Conservation (phyloP, 768 basidiomycete genomes). For the Megacollybia marginata region DNA sequence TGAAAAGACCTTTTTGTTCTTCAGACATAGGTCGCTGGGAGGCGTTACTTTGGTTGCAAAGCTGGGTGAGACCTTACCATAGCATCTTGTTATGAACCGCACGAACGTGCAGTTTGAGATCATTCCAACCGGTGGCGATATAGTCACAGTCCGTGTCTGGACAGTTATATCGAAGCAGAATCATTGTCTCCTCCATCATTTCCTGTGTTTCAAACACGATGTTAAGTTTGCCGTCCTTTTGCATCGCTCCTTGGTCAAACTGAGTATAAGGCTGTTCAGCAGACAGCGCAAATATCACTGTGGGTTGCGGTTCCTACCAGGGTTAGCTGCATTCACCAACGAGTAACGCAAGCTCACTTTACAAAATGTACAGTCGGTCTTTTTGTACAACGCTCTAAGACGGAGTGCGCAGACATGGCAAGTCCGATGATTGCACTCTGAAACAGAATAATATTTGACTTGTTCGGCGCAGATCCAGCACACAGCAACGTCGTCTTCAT, state of each 20-base stretch:
- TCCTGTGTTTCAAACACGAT: constrained; percentile 86
- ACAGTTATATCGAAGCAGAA: constrained; percentile 92
- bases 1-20: constrained; percentile 87
- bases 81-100: constrained; percentile 68
- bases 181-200: constrained; percentile 92
- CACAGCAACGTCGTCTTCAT: constrained; percentile 32
- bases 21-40: constrained; percentile 76
- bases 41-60: background rate
- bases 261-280: constrained; percentile 53
- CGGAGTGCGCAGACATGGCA: constrained; percentile 92
- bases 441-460: constrained; percentile 81
- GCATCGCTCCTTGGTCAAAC: constrained; percentile 47
- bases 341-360: constrained; percentile 47
- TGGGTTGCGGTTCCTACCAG: constrained; percentile 59
- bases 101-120: constrained; percentile 79
- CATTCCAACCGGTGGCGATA: constrained; percentile 82
- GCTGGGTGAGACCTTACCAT: constrained; percentile 49
- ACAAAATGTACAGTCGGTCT: constrained; percentile 89
- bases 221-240: constrained; percentile 61
- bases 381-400: constrained; percentile 88
- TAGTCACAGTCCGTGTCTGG: constrained; percentile 80
- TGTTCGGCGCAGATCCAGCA: constrained; percentile 97
- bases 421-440: constrained; percentile 88
- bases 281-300: constrained; percentile 70
- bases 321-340: background rate